Evolutionary conservation across 2,329 filamentous ascomycete species (phyloP).

Genomic region (Penicillium sp.): DNA sequence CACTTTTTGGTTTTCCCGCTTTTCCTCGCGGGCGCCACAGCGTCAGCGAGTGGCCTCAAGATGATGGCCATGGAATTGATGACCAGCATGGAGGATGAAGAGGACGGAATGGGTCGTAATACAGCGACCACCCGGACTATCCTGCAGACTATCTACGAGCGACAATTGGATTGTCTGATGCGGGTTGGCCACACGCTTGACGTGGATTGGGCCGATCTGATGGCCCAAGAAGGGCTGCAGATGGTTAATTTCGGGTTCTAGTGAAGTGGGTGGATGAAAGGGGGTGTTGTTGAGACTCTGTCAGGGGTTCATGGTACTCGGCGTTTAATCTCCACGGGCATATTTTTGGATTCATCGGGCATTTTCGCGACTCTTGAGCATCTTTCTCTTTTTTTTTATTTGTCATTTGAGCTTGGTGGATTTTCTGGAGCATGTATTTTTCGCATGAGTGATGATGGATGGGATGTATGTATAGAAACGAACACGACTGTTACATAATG

Average conservation of each 20-base stretch:
- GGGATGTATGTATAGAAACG: slow-evolving; percentile 24
- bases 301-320: neutral
- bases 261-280: neutral
- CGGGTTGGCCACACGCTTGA: slow-evolving; percentile 43
- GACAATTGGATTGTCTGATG: slow-evolving; percentile 47
- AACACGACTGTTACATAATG: slow-evolving; percentile 10
- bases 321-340: slow-evolving; percentile 6
- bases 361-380: neutral
- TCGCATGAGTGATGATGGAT: slow-evolving; percentile 20
- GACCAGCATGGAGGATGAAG: slow-evolving; percentile 48
- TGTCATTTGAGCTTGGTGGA: neutral
- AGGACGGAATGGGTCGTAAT: slow-evolving; percentile 49
- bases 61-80: slow-evolving; percentile 52
- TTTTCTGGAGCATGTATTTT: slow-evolving; percentile 8
- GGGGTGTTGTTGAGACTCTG: neutral
- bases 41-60: slow-evolving; percentile 46
- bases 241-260: slow-evolving; percentile 56
- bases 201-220: slow-evolving; percentile 55
- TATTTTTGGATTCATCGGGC: neutral
- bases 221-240: slow-evolving; percentile 47
- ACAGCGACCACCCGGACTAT: slow-evolving; percentile 48
- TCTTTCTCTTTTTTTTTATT: neutral
- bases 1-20: slow-evolving; percentile 55
- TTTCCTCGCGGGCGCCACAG: slow-evolving; percentile 55
- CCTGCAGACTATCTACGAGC: slow-evolving; percentile 51